Base-by-base conservation (phyloP, 345 rosid species). In the Lepidium didymum region DNA sequence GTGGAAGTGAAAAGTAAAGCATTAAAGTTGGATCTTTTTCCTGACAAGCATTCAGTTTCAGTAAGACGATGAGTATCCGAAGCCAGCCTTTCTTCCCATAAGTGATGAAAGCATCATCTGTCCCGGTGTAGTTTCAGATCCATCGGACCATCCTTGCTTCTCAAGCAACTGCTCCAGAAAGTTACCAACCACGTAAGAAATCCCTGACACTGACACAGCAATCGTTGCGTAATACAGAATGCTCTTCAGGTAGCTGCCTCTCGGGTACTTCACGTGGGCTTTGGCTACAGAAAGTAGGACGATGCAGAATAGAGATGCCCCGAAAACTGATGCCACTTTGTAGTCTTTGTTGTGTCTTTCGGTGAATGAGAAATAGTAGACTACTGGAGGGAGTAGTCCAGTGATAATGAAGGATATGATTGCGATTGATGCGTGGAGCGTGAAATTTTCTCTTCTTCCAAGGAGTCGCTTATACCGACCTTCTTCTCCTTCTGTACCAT, bases 251-350 rank as follows among this genome's bases (percentile, higher is more conserved):
- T 87, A 86, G 44, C 90, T 55, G 55, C 73, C 75, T 42, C 79
- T 80, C 0, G 82, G 88, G 38, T 23, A 79, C 64, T 57, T 72
- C 23, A 78, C 76, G 31, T 80, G 79, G 64, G 82, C 96, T 78
- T 88, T 93, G 45, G 87, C 90, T 4, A 74, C 10, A 5, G 96
- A 92, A 5, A 93, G 92, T 55, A 83, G 56, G 54, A 84, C 33
- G 52, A 93, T 79, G 81, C 86, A 88, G 4, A 73, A 27, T 5
- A 93, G 83, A 57, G 96, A 90, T 15, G 85, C 82, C 19, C 62
- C 88, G 0, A 80, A 83, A 4, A 80, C 85, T 0, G 84, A 82
- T 10, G 78, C 86, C 1, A 87, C 78, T 85, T 88, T 93, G 74
- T 73, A 66, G 55, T 88, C 81, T 73, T 56, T 74, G 60, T 80